These are phyloP conservation scores for Aspergillus sp. DNA, from an alignment of 2,329 filamentous ascomycete species.

Conservation along the genomic window DNA sequence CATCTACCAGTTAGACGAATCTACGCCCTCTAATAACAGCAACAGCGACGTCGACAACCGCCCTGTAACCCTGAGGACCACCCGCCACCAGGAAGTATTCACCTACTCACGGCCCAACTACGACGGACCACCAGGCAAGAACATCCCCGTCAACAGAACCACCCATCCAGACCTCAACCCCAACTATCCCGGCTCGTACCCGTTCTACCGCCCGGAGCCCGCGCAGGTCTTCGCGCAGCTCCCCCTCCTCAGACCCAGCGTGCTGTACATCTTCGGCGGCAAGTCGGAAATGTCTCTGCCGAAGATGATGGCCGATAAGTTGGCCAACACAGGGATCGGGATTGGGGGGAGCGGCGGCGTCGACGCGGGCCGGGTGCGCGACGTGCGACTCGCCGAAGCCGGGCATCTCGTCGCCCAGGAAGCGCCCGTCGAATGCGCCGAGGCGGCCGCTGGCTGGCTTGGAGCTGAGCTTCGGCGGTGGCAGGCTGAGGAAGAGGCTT, in stretches of 20 bases:
- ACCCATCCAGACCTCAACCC: constrained; percentile 39
- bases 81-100: constrained; percentile 75
- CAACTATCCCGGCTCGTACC: constrained; percentile 18
- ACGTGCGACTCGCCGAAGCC: constrained; percentile 52
- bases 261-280: constrained; percentile 37
- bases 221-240: constrained; percentile 30
- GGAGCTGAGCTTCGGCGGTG: constrained; percentile 48
- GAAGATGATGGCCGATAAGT: constrained; percentile 31
- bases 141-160: constrained; percentile 28
- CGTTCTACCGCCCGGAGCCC: constrained; percentile 38
- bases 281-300: constrained; percentile 34
- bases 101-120: constrained; percentile 41
- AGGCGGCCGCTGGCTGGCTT: constrained; percentile 49
- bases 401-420: constrained; percentile 86
- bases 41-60: constrained; percentile 19
- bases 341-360: constrained; percentile 41
- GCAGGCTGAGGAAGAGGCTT: constrained; percentile 48
- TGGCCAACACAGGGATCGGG: constrained; percentile 31
- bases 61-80: constrained; percentile 62
- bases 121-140: constrained; percentile 48
- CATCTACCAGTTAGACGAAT: constrained; percentile 23
- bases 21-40: constrained; percentile 5
- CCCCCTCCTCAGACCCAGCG: constrained; percentile 36
- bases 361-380: constrained; percentile 59
- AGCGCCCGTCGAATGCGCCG: constrained; percentile 57